These are phyloP conservation scores for Protostelium mycophagum DNA, from an alignment of 78 protist species.

Conservation along the genomic window DNA sequence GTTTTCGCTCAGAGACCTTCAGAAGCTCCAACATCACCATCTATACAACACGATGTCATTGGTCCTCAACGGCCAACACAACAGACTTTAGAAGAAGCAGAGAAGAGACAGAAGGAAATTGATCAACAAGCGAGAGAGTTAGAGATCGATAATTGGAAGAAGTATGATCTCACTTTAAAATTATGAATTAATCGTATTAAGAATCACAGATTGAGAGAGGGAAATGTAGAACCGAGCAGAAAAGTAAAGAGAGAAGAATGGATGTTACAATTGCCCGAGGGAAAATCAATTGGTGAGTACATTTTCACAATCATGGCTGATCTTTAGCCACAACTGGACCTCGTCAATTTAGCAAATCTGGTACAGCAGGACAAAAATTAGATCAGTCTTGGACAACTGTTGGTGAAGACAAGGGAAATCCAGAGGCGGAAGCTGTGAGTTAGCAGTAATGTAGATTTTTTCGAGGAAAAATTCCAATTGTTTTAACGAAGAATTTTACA, in stretches of 20 bases:
- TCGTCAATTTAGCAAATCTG: neutral
- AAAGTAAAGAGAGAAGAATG: neutral
- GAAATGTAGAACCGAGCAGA: neutral
- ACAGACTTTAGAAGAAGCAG: neutral
- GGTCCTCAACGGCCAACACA: neutral
- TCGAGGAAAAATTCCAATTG: no score
- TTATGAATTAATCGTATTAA: neutral
- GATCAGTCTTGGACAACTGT: neutral
- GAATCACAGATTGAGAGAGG: neutral
- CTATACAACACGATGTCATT: neutral
- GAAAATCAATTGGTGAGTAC: neutral
- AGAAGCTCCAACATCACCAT: neutral
- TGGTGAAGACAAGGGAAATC: neutral
- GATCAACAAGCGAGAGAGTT: neutral
- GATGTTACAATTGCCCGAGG: neutral
- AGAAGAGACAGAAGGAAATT: neutral
- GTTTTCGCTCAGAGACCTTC: neutral
- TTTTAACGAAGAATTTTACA: no score
- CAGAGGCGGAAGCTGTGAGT: no score
- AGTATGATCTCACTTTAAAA: neutral
- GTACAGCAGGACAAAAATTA: neutral
- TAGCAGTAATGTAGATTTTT: no score
- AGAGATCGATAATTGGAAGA: neutral
- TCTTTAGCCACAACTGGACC: neutral
- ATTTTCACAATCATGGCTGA: no score